phyloP scores from a whole-genome alignment of 768 basidiomycete genomes.

The Mycena crocata region DNA sequence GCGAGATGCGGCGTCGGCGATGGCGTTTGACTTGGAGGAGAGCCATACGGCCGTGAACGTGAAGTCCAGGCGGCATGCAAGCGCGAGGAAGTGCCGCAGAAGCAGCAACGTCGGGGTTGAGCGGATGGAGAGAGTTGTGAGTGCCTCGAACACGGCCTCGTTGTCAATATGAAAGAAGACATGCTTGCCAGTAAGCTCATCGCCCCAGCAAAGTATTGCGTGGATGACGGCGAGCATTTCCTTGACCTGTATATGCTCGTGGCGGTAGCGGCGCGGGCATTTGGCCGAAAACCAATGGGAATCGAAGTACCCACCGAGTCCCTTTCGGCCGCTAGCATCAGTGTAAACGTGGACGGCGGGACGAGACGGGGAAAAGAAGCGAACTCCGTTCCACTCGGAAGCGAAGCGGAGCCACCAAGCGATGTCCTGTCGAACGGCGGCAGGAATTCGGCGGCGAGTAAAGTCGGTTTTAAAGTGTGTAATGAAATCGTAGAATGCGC shows the following conservation, averaged over 20 bases:
- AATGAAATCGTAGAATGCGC: conserved; percentile 8
- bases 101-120: not conserved
- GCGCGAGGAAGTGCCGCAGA: not conserved
- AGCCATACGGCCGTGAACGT: no score
- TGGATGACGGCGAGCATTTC: not conserved
- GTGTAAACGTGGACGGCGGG: conserved; percentile 35
- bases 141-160: no score
- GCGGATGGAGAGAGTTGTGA: not conserved
- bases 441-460: conserved; percentile 31
- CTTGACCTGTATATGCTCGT: not conserved
- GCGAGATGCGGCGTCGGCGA: no score
- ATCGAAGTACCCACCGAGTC: conserved; percentile 35
- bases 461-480: conserved; percentile 23
- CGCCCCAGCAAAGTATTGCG: not conserved
- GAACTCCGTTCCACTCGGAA: conserved; percentile 30
- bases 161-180: not conserved
- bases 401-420: conserved; percentile 34
- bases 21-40: no score
- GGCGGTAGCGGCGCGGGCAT: not conserved
- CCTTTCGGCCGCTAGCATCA: conserved; percentile 40
- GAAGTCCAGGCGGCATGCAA: no score
- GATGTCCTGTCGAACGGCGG: conserved; percentile 30
- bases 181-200: not conserved
- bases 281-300: not conserved
- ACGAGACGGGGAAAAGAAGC: conserved; percentile 6